Conservation (phyloP, 2,329 filamentous ascomycete genomes). For the Trichoderma gracile region DNA sequence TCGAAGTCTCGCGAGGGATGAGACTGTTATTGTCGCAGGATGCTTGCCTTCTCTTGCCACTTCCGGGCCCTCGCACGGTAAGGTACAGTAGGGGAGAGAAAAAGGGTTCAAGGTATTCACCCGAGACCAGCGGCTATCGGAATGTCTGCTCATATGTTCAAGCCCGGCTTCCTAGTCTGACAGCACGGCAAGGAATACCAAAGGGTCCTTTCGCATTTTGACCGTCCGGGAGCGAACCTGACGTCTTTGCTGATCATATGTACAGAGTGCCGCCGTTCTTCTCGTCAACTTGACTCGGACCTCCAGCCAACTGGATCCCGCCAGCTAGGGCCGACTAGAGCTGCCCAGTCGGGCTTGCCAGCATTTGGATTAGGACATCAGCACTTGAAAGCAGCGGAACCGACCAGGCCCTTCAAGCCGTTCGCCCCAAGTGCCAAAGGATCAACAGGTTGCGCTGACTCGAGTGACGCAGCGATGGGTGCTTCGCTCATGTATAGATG, state of each 20-base stretch:
- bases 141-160: not conserved
- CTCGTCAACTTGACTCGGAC: constrained; percentile 5
- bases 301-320: constrained; percentile 8
- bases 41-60: constrained; percentile 15
- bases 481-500: not conserved
- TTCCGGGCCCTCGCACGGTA: not conserved
- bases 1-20: not conserved
- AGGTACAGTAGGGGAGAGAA: not conserved
- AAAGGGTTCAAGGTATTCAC: constrained; percentile 4
- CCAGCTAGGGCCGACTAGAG: constrained; percentile 7
- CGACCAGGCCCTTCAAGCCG: too few species aligned
- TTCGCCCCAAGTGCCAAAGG: not conserved
- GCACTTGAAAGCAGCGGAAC: constrained; percentile 10
- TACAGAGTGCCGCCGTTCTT: not conserved
- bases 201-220: not conserved
- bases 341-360: not conserved
- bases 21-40: constrained; percentile 19
- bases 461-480: not conserved
- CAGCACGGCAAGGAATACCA: not conserved
- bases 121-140: not conserved
- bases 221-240: not conserved
- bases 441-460: not conserved
- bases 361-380: constrained; percentile 11
- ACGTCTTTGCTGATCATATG: constrained; percentile 5
- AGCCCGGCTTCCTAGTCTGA: not conserved